A percentile compares a stretch with the other conserved stretches of the same genome.
Conservation (phyloP, 108 stramenopile species). For the Craspedostauros australis region DNA sequence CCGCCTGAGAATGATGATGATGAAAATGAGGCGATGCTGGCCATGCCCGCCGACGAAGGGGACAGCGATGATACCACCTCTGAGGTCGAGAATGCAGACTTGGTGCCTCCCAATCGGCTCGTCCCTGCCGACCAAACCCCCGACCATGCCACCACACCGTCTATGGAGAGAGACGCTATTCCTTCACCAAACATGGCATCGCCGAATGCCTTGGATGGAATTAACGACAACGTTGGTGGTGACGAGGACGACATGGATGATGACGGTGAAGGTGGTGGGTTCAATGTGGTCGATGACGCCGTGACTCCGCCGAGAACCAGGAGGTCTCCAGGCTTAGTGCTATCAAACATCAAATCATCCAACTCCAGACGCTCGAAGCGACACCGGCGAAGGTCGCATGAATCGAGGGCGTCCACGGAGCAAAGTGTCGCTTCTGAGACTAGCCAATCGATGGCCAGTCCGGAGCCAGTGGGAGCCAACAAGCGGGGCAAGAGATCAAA, state of each 20-base stretch:
- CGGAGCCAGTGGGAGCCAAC: neutral
- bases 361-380: slow-evolving; percentile 1
- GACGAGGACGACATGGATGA: slow-evolving; percentile 22
- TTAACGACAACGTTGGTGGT: neutral
- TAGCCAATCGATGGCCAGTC: slow-evolving; percentile 1
- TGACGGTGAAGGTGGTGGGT: slow-evolving; percentile 23
- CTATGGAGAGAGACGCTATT: slow-evolving; percentile 18
- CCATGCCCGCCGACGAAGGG: slow-evolving; percentile 10
- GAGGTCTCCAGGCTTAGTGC: no score
- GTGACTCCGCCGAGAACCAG: no score
- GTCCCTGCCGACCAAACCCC: neutral
- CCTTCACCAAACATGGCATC: no score
- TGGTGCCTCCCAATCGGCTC: no score
- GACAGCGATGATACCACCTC: slow-evolving; percentile 12
- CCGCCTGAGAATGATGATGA: slow-evolving; percentile 9
- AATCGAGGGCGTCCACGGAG: neutral
- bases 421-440: slow-evolving; percentile 13
- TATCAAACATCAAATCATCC: no score
- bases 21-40: no score
- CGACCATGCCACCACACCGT: slow-evolving; percentile 6
- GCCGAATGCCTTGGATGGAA: slow-evolving; percentile 6
- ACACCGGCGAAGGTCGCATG: slow-evolving; percentile 12
- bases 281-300: slow-evolving; percentile 24
- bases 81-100: slow-evolving; percentile 1
- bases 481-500: slow-evolving; percentile 19